These are phyloP conservation scores for Termitomyces sp. DNA, from an alignment of 768 basidiomycete species.

Conservation along the genomic window DNA sequence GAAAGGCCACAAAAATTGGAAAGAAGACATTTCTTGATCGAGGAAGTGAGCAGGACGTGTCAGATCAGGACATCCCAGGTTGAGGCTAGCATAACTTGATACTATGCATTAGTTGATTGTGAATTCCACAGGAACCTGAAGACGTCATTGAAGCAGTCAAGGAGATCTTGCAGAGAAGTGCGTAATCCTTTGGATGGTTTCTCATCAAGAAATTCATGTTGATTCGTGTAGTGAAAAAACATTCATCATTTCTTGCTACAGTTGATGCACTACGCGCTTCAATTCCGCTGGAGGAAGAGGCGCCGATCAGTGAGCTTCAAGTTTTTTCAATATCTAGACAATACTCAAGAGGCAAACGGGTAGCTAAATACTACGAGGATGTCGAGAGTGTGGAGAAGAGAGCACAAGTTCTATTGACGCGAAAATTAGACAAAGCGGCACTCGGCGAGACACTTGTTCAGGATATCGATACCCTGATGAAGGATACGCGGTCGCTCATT, in stretches of 20 bases:
- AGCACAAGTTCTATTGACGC: slow-evolving; percentile 11
- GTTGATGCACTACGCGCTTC: background rate
- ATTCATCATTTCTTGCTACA: background rate
- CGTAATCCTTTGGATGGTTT: background rate
- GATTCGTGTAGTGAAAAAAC: background rate
- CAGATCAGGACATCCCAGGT: slow-evolving; percentile 3
- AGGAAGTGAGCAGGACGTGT: slow-evolving; percentile 4
- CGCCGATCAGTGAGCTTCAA: slow-evolving; percentile 8
- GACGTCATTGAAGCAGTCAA: slow-evolving; percentile 1
- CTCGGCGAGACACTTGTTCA: slow-evolving; percentile 10
- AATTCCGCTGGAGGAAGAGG: slow-evolving; percentile 3
- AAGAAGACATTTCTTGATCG: slow-evolving; percentile 1
- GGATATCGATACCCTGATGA: slow-evolving; percentile 15
- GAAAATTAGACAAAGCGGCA: slow-evolving; percentile 17
- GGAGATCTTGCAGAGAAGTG: slow-evolving; percentile 3
- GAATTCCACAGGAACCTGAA: background rate
- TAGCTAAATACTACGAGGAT: slow-evolving; percentile 3
- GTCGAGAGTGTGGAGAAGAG: slow-evolving; percentile 3
- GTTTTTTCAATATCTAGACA: background rate
- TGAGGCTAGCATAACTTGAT: background rate
- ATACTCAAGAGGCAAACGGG: background rate
- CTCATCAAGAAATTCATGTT: background rate
- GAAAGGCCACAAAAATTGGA: background rate
- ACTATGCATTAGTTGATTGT: background rate
- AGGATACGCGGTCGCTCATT: slow-evolving; percentile 9